Evolutionary conservation across 2,329 filamentous ascomycete species (phyloP), one percentile per base, ranked within the genome.

Genomic region (Monosporascus sp.): DNA sequence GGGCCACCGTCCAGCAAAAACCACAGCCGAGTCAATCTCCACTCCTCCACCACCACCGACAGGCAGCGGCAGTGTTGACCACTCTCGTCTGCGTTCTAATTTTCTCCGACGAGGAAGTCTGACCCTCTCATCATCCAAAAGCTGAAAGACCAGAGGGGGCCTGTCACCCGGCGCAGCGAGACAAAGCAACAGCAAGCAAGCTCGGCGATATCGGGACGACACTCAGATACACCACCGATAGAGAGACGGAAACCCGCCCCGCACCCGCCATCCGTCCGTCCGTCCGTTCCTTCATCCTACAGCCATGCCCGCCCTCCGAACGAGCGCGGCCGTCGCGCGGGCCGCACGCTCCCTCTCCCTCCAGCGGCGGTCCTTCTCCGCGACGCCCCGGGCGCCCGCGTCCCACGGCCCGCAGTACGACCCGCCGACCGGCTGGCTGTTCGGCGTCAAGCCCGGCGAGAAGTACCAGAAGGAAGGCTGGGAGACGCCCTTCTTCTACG

Each of bases 401-500:
- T 76, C 77, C 61, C 84, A 88, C 75, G 88, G 84, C 66, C 80
- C 85, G 63, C 88, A 91, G 71, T 99, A 91, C 74, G 94, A 99
- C 63, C 86, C 92, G 48, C 93, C 94, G 3, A 82, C 79, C 53
- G 94, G 94, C 65, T 97, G 91, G 90, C 84, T 99, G 65, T 97
- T 89, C 73, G 92, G 92, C 62, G 82, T 97, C 65, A 92, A 91
- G 79, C 94, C 94, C 37, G 92, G 92, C 58, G 90, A 97, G 84
- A 96, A 97, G 80, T 86, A 90, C 70, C 85, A 95, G 81, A 89
- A 91, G 72, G 94, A 99, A 77, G 94, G 93, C 50, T 99, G 94
- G 94, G 94, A 99, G 81, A 85, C 80, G 61, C 75, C 91, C 52
- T 92, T 88, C 78, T 87, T 87, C 70, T 89, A 89, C 70, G 91